Base-by-base conservation (phyloP, 345 rosid species). In the Abelmoschus esculentus region DNA sequence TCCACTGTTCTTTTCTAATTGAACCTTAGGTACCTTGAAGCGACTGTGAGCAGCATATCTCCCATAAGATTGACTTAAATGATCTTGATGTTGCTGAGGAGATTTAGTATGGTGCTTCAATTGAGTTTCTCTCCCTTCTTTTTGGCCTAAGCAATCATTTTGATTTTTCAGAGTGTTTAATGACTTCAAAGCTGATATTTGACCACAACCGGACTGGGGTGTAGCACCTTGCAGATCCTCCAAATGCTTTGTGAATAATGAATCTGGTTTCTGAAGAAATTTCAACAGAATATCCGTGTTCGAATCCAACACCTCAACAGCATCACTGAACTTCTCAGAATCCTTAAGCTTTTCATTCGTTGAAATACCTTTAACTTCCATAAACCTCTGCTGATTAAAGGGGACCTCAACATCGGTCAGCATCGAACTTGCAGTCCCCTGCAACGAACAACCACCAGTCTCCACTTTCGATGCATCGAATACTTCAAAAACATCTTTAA, bases 401-500 rank as follows among this genome's bases (percentile, higher is more conserved):
- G 83, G 83, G 86, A 86, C 83, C 79, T 96, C 96, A n/a, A 90
- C 87, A 74, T 83, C 86, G 0, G 83, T 75, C 57, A 78, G 78
- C 76, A 80, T 80, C 68, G 81, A 71, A 69, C 52, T 74, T 57
- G 78, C 77, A 67, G 72, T 63, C 57, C 72, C 77, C 34, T 42
- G 80, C 17, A 80, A 72, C 9, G 75, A 78, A 70, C 73, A 74
- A 73, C 77, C 69, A 63, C 59, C 65, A 73, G 72, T 81, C 79
- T 78, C 87, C 74, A 74, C 77, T 80, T 77, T 86, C 17, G 82
- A 71, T 36, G 86, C 72, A 61, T 96, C 99, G 53, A 82, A 75
- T 78, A 96, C 98, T 83, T 96, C 99, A 63, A 79, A 92, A 46
- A 96, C 99, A 83, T 96, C 99, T 79, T 96, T 96, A 72, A 90